phyloP scores from a whole-genome alignment of 2,329 filamentous ascomycete genomes.

The Cercospora berteroae region DNA sequence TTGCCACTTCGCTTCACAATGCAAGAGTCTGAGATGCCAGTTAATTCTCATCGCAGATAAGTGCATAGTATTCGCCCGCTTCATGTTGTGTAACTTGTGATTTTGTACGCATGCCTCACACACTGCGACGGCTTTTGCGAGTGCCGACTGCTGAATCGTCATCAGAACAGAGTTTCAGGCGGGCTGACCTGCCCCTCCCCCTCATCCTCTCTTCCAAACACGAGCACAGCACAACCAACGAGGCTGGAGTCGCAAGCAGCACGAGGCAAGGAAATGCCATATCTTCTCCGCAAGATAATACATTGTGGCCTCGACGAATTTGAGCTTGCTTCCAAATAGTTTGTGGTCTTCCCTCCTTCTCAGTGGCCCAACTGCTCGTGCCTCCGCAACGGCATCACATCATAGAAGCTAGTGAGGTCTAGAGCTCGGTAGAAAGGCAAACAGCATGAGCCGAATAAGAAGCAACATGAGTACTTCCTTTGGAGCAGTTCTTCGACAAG shows the following conservation, averaged over 20 bases:
- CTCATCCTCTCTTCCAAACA: neutral
- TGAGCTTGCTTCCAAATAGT: conserved; percentile 7
- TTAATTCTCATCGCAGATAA: neutral
- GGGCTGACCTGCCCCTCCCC: conserved; percentile 1
- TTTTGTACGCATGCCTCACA: neutral
- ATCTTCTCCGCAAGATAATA: neutral
- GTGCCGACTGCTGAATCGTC: neutral
- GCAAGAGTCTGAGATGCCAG: neutral
- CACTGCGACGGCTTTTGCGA: neutral
- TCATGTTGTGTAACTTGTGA: neutral
- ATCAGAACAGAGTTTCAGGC: neutral
- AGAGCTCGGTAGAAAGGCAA: conserved; percentile 7
- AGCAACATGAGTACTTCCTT: neutral
- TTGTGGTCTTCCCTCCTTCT: neutral
- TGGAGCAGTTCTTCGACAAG: neutral
- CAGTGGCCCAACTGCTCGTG: neutral
- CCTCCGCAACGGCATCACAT: conserved; percentile 8
- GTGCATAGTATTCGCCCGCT: no score
- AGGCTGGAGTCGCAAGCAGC: neutral
- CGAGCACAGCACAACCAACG: neutral
- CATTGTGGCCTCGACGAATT: neutral
- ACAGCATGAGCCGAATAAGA: neutral
- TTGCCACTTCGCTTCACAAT: neutral
- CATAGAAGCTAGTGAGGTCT: conserved; percentile 11
- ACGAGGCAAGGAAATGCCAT: neutral